Conservation (phyloP, 2,329 filamentous ascomycete genomes). For the Fusarium sp. region DNA sequence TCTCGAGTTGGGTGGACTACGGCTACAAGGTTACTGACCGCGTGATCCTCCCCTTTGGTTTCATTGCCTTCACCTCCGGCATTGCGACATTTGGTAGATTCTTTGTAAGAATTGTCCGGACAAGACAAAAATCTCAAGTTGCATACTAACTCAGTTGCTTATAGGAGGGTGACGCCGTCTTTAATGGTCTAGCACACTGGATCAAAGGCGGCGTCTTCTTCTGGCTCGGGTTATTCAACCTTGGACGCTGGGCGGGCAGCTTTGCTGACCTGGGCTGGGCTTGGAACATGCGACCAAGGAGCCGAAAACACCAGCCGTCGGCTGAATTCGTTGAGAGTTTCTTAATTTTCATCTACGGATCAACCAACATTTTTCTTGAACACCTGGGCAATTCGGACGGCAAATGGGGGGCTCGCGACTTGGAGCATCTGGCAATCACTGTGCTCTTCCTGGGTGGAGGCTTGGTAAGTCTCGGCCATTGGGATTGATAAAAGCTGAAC, state of each 20-base stretch:
- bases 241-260: slow-evolving; percentile 89
- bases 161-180: not conserved
- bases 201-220: slow-evolving; percentile 96
- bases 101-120: not conserved
- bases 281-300: slow-evolving; percentile 83
- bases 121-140: not conserved
- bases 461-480: not conserved
- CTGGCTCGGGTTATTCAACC: slow-evolving; percentile 88
- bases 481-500: not conserved
- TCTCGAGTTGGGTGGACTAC: not conserved
- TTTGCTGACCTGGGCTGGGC: slow-evolving; percentile 93
- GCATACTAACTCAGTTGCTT: not conserved
- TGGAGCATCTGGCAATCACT: not conserved
- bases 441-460: not conserved
- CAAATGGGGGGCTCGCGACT: not conserved
- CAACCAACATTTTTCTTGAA: not conserved
- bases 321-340: not conserved
- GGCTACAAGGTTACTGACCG: not conserved
- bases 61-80: not conserved
- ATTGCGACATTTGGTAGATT: not conserved
- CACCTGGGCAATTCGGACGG: not conserved
- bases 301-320: slow-evolving; percentile 54
- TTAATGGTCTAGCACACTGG: slow-evolving; percentile 79
- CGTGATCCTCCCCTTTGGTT: not conserved
- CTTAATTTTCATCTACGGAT: not conserved